Conservation (phyloP, 1,139 yeast genomes). For the Waltiozyma sp. region DNA sequence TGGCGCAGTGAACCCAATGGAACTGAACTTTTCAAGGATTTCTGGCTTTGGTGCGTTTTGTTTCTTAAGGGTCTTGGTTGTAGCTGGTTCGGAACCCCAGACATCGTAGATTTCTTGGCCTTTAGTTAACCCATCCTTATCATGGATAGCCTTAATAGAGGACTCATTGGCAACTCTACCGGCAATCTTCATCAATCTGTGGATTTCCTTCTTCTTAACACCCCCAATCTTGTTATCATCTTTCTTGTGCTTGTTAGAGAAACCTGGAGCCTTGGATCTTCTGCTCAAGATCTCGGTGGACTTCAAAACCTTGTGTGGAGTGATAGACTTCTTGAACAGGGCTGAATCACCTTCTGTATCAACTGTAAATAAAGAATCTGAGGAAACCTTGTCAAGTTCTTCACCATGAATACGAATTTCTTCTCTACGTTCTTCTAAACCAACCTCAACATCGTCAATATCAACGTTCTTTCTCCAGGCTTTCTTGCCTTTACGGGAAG, state of each 20-base stretch:
- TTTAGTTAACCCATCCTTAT: conserved; percentile 50
- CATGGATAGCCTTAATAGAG: conserved; percentile 39
- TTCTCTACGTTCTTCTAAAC: conserved; percentile 57
- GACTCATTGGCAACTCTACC: conserved; percentile 59
- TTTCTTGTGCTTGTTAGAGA: conserved; percentile 30
- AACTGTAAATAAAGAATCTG: conserved; percentile 51
- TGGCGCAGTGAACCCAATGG: conserved; percentile 43
- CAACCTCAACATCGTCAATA: conserved; percentile 40
- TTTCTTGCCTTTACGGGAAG: conserved; percentile 83
- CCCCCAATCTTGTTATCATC: conserved; percentile 40
- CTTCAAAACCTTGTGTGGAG: conserved; percentile 37
- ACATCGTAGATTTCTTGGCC: conserved; percentile 45
- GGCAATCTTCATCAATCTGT: conserved; percentile 63
- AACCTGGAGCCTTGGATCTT: conserved; percentile 70
- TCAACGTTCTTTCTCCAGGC: conserved; percentile 97
- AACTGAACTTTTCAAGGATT: conserved; percentile 29
- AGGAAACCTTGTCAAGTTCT: conserved; percentile 25
- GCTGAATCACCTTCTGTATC: conserved; percentile 57
- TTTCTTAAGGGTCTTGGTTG: conserved; percentile 13
- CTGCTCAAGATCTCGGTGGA: conserved; percentile 65
- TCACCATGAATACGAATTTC: conserved; percentile 50
- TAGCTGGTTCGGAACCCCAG: conserved; percentile 42
- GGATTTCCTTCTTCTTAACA: conserved; percentile 56
- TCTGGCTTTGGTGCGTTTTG: conserved; percentile 26
- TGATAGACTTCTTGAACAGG: conserved; percentile 28